Evolutionary conservation across 2,329 filamentous ascomycete species (phyloP).

Genomic region (Xylariaceae sp.): DNA sequence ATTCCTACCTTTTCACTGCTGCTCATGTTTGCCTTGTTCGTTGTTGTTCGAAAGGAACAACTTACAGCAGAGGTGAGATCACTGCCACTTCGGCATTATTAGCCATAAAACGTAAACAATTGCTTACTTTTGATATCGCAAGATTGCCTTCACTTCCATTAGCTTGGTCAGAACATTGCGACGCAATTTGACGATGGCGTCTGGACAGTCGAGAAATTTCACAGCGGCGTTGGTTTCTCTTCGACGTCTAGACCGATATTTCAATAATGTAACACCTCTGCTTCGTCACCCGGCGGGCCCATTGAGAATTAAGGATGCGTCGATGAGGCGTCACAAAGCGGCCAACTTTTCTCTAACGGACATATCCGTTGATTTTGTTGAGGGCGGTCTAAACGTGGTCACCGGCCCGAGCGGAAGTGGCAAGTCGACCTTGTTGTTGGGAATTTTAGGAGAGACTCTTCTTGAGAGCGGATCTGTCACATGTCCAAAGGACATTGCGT

Average conservation of each 20-base stretch:
- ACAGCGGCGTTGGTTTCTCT: constrained; percentile 45
- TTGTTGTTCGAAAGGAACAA: constrained; percentile 42
- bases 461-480: constrained; percentile 44
- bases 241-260: constrained; percentile 50
- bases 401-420: constrained; percentile 52
- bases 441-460: constrained; percentile 51
- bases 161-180: constrained; percentile 50
- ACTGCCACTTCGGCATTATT: neutral
- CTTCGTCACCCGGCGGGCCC: constrained; percentile 45
- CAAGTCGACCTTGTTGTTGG: constrained; percentile 51
- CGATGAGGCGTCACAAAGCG: constrained; percentile 46
- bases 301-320: constrained; percentile 42
- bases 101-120: neutral
- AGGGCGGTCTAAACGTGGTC: constrained; percentile 50
- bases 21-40: constrained; percentile 50
- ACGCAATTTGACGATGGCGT: constrained; percentile 47
- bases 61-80: constrained; percentile 42
- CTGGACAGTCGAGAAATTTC: constrained; percentile 38
- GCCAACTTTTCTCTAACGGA: constrained; percentile 46
- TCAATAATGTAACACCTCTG: constrained; percentile 45
- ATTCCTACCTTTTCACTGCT: constrained; percentile 49
- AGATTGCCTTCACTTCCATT: constrained; percentile 52
- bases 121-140: neutral
- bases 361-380: constrained; percentile 47
- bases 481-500: constrained; percentile 48